Evolutionary conservation across 768 basidiomycete genomes (phyloP), one percentile per base, ranked within the genome.

Genomic region (Exidia glandulosa): DNA sequence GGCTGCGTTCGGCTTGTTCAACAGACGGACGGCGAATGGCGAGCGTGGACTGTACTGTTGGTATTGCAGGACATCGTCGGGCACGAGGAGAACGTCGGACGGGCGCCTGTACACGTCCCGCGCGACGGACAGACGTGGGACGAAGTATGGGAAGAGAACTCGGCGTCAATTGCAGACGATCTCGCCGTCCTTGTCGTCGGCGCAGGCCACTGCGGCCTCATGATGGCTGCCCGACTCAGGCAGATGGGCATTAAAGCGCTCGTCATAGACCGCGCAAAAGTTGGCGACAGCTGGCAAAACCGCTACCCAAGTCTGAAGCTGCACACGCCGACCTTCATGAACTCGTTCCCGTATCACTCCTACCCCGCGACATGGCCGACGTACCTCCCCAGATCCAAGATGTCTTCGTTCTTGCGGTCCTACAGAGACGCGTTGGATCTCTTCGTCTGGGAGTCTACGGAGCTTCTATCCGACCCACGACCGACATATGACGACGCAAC

Each of bases 201-300:
- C 27, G 76, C 60, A 0, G 78, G 75, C 1, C 78, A 79, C 59
- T 72, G 67, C 12, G 78, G 78, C 6, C 66, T 80, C 16, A 70
- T 70, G 12, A 59, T 76, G 6, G 78, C 73, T 0, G 77, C 78
- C 7, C 72, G 77, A 1, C 71, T 79, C 61, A 71, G 73, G 59
- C 69, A 75, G 34, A 72, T 78, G 72, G 65, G 72, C 9, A 73
- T 79, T 14, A 68, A 65, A 1, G 59, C 74, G 3, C 66, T 80
- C 1, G 63, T 79, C 2, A 65, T 80, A 16, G 78, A 79, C 58
- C 63, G 58, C 10, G 66, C 66, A 32, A 64, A 71, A 0, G 65
- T 78, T 10, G 78, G 78, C 2, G 77, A 78, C 61, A 70, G 66
- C 16, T 79, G 78, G 78, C 54, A 77, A n/a, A 67, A 72, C 27